phyloP scores from a whole-genome alignment of 2,329 filamentous ascomycete genomes.

The Colletotrichum shisoi region DNA sequence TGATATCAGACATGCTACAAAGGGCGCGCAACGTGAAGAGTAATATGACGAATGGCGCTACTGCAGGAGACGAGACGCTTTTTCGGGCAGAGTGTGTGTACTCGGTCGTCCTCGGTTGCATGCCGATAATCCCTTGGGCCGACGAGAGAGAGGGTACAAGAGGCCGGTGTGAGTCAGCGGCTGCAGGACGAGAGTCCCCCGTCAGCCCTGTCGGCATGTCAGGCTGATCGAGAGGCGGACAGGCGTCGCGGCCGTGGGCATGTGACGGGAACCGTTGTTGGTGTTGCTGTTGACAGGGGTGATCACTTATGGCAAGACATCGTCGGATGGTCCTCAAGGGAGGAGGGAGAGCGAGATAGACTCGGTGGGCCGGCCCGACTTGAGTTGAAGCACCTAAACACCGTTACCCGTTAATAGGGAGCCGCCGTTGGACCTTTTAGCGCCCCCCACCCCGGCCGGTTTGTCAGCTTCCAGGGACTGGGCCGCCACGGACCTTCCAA shows the following conservation, averaged over 20 bases:
- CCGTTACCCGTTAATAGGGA: too few relatives aligned
- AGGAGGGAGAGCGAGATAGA: not conserved
- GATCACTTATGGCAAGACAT: not conserved
- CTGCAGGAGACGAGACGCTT: conserved; percentile 9
- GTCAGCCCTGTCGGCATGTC: conserved; percentile 16
- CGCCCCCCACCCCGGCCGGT: not conserved
- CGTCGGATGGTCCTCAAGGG: too few relatives aligned
- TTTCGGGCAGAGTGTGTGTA: conserved; percentile 17
- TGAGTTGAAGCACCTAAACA: not conserved
- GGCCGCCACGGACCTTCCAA: conserved; percentile 10
- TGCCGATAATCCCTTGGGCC: conserved; percentile 10
- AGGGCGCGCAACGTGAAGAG: not conserved
- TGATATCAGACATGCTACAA: conserved; percentile 10
- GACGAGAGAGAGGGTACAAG: not conserved
- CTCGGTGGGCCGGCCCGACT: not conserved
- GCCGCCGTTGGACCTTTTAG: not conserved
- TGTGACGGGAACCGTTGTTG: not conserved
- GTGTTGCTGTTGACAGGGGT: not conserved
- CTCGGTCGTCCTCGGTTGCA: conserved; percentile 25
- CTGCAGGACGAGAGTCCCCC: conserved; percentile 12
- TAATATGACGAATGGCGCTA: not conserved
- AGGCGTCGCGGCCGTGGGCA: not conserved
- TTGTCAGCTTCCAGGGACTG: not conserved
- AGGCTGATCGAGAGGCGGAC: conserved; percentile 29
- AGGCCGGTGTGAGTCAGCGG: conserved; percentile 32